Conservation (phyloP, 306 rosid genomes). For the Citrullus amarus region DNA sequence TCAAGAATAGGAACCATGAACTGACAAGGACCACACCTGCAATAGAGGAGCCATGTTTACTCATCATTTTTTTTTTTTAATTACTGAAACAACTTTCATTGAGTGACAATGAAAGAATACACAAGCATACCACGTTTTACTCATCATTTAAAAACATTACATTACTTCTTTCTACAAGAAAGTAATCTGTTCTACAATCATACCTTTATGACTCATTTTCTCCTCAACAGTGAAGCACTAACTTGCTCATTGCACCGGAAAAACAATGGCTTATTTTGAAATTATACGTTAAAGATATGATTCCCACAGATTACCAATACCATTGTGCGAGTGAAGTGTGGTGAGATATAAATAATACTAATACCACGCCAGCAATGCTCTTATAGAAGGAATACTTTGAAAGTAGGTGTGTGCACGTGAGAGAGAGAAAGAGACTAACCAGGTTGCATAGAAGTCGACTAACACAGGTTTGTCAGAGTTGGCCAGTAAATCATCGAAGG, state of each 20-base stretch:
- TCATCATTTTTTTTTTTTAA: neutral
- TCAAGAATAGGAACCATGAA: slow-evolving; percentile 78
- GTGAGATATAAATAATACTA: neutral
- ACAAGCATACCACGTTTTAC: neutral
- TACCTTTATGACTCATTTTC: neutral
- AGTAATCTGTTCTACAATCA: neutral
- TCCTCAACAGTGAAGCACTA: neutral
- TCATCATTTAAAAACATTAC: neutral
- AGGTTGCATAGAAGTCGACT: slow-evolving; percentile 96
- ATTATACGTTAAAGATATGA: neutral
- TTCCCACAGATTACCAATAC: neutral
- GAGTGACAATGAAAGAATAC: too few relatives aligned
- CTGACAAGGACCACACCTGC: slow-evolving; percentile 99
- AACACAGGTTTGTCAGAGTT: slow-evolving; percentile 68
- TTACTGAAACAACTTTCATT: too few relatives aligned
- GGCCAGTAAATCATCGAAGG: slow-evolving; percentile 70
- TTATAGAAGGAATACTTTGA: neutral
- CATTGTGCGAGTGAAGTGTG: neutral
- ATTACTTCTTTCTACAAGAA: neutral
- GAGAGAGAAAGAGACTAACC: slow-evolving; percentile 31
- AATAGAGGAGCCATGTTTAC: slow-evolving; percentile 12
- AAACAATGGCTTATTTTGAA: neutral
- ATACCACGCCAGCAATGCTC: neutral
- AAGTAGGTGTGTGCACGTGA: neutral
- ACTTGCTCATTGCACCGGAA: neutral